Conservation (phyloP, 768 basidiomycete genomes). For the Naganishia onofrii region DNA sequence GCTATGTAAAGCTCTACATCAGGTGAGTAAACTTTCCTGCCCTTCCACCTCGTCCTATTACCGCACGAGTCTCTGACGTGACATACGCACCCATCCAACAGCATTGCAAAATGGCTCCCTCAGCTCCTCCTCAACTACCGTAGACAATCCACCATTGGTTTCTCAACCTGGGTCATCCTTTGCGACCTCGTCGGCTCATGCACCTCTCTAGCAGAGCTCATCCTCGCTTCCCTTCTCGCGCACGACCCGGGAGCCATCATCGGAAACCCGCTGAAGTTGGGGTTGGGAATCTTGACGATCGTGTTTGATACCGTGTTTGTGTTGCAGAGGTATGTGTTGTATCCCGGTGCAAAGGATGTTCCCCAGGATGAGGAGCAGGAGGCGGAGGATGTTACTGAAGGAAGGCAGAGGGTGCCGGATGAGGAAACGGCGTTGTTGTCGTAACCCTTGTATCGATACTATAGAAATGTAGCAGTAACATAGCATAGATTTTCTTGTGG, state of each 20-base stretch:
- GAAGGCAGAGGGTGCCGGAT: slow-evolving; percentile 14
- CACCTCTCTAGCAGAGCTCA: slow-evolving; percentile 45
- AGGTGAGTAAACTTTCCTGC: slow-evolving; percentile 35
- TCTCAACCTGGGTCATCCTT: slow-evolving; percentile 42
- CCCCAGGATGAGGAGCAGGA: not conserved
- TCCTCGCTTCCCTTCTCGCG: slow-evolving; percentile 43
- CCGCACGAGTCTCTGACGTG: slow-evolving; percentile 39
- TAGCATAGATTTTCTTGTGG: not conserved
- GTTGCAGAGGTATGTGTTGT: slow-evolving; percentile 26
- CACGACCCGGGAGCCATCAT: slow-evolving; percentile 44
- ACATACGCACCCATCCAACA: slow-evolving; percentile 51
- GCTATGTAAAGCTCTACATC: slow-evolving; percentile 37
- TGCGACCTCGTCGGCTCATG: slow-evolving; percentile 51
- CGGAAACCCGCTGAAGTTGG: slow-evolving; percentile 49
- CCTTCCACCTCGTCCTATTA: not conserved
- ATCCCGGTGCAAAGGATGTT: not conserved
- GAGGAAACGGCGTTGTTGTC: slow-evolving; percentile 19
- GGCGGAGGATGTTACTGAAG: not conserved
- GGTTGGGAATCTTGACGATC: slow-evolving; percentile 38
- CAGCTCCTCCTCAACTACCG: slow-evolving; percentile 53
- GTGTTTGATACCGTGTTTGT: slow-evolving; percentile 38
- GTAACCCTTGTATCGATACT: not conserved
- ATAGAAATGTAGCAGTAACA: not conserved
- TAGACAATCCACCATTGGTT: slow-evolving; percentile 50
- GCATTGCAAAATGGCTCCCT: slow-evolving; percentile 54